Conservation (phyloP, 495 filamentous ascomycete genomes). For the Aspergillus indologenus region DNA sequence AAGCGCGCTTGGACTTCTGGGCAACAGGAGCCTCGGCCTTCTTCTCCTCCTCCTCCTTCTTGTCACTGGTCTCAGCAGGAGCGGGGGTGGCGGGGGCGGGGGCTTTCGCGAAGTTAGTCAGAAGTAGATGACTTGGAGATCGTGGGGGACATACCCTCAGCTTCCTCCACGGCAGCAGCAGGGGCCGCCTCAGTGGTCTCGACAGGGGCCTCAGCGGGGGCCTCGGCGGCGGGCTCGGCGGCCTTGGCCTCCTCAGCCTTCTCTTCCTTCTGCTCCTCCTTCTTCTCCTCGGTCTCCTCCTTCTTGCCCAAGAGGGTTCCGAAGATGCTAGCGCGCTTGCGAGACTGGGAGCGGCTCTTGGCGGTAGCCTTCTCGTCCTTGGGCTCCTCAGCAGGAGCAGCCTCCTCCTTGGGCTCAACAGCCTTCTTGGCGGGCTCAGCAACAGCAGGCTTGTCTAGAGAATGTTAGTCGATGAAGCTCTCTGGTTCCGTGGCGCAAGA, state of each 20-base stretch:
- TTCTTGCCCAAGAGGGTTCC: conserved; percentile 71
- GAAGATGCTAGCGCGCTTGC: conserved; percentile 85
- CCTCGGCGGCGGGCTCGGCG: conserved; percentile 29
- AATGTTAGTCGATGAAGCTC: conserved; percentile 10
- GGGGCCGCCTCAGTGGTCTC: conserved; percentile 27
- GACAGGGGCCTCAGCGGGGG: conserved; percentile 13
- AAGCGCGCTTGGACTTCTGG: conserved; percentile 48
- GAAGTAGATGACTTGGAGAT: no score
- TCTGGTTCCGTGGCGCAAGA: not conserved
- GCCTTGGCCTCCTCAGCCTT: conserved; percentile 41
- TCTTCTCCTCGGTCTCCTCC: conserved; percentile 61
- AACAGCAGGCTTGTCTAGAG: conserved; percentile 51
- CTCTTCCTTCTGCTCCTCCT: conserved; percentile 47
- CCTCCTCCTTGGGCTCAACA: conserved; percentile 40
- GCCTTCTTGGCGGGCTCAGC: conserved; percentile 50
- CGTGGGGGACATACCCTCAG: conserved; percentile 23
- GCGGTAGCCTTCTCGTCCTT: conserved; percentile 47
- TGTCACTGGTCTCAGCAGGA: conserved; percentile 26
- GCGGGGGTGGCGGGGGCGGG: conserved; percentile 13
- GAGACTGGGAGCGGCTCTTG: conserved; percentile 75
- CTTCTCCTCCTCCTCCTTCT: conserved; percentile 39
- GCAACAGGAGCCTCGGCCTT: conserved; percentile 22
- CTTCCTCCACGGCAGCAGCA: conserved; percentile 25
- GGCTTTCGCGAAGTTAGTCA: conserved; percentile 11
- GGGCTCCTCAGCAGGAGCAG: conserved; percentile 40